Evolutionary conservation across 805 yeast species (phyloP).

Genomic region (Starmerella sp.): DNA sequence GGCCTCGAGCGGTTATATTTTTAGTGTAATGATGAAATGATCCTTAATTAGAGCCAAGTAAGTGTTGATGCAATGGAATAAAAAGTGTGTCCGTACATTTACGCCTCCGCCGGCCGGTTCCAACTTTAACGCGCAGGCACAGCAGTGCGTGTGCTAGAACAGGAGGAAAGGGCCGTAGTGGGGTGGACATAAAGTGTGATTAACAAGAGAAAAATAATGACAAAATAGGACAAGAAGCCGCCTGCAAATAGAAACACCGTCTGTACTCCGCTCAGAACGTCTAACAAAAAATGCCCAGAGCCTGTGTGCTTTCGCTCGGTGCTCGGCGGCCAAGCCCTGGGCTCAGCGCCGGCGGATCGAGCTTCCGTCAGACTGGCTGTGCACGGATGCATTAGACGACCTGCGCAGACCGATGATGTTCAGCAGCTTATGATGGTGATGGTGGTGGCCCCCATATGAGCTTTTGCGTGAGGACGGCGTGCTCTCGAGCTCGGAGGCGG

Average conservation of each 20-base stretch:
- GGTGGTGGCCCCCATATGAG: neutral
- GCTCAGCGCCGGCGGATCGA: neutral
- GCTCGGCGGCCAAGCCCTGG: too few relatives aligned
- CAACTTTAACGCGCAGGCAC: too few relatives aligned
- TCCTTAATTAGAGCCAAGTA: neutral
- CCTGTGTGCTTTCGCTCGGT: too few relatives aligned
- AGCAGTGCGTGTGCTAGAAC: neutral
- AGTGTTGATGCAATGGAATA: neutral
- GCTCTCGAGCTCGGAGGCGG: neutral
- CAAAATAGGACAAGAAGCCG: neutral
- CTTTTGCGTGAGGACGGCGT: neutral
- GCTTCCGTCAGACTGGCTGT: neutral
- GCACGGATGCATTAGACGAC: neutral
- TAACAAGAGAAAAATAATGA: neutral
- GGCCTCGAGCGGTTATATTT: neutral
- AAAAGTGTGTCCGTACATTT: neutral
- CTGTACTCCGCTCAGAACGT: too few relatives aligned
- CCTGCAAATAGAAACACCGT: too few relatives aligned
- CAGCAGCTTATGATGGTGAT: neutral
- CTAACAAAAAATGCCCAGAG: too few relatives aligned
- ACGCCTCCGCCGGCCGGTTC: too few relatives aligned
- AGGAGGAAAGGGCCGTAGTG: neutral
- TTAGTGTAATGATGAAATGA: conserved; percentile 3
- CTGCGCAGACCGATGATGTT: conserved; percentile 2
- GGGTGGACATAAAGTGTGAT: neutral